Evolutionary conservation across 164 flowering plant species (phyloP).

Genomic region (Paratinospora sagittata): DNA sequence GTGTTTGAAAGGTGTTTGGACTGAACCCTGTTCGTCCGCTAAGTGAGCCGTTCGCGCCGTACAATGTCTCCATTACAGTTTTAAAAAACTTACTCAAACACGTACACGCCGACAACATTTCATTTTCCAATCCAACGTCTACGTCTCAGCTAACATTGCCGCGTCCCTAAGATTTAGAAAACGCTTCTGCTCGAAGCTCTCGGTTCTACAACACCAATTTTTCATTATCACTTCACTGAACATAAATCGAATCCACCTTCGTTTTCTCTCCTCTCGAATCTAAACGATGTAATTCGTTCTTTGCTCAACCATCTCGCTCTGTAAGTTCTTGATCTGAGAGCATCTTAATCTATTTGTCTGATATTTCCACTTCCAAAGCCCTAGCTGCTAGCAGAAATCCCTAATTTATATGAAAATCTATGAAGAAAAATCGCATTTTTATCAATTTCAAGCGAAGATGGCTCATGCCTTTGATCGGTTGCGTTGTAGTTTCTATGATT

Average conservation of each 20-base stretch:
- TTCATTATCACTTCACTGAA: not conserved
- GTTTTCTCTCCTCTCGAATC: not conserved
- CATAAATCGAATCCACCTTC: not conserved
- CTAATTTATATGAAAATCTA: slow-evolving; percentile 27
- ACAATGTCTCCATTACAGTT: not conserved
- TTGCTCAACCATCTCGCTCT: not conserved
- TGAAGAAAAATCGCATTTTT: slow-evolving; percentile 24
- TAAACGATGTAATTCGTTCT: not conserved
- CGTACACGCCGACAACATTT: not conserved
- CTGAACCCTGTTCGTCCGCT: no score
- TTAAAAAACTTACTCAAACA: not conserved
- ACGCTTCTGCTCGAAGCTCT: not conserved
- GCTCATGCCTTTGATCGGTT: slow-evolving; percentile 23
- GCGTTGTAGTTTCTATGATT: slow-evolving; percentile 21
- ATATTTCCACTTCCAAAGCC: not conserved
- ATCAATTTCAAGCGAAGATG: slow-evolving; percentile 29
- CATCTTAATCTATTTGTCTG: not conserved
- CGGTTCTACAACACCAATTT: not conserved
- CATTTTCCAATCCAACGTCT: not conserved
- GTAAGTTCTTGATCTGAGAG: not conserved
- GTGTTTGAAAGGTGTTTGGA: no score
- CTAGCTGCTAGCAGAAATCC: not conserved
- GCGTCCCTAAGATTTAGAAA: not conserved
- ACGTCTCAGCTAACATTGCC: not conserved
- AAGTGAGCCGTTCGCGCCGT: not conserved